Conservation (phyloP, 352 stramenopile genomes). For the Phytopythium kandeliae region DNA sequence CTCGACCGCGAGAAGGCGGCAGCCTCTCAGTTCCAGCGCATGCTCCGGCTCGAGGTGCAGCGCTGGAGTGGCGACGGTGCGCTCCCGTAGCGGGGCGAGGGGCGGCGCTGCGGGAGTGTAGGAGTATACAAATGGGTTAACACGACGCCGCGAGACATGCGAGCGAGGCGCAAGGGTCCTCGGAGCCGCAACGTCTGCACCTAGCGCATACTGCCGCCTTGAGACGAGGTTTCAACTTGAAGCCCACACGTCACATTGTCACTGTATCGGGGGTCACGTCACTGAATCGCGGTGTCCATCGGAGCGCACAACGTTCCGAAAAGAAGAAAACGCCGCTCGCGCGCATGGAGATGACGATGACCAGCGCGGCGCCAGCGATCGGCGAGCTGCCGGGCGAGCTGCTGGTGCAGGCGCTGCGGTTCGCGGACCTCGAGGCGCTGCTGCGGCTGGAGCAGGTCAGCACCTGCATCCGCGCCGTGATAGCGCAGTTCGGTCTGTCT, state of each 20-base stretch:
- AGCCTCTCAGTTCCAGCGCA: constrained; percentile 46
- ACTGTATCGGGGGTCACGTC: too few relatives aligned
- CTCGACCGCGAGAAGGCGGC: constrained; percentile 46
- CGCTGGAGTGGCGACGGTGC: constrained; percentile 27
- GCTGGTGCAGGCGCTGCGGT: constrained; percentile 32
- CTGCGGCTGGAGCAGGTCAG: constrained; percentile 24
- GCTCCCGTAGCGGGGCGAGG: not conserved
- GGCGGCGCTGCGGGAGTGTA: not conserved
- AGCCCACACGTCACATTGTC: too few relatives aligned
- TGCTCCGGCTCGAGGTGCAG: constrained; percentile 48
- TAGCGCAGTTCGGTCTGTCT: constrained; percentile 14
- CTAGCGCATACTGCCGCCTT: too few relatives aligned
- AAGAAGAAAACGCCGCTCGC: too few relatives aligned
- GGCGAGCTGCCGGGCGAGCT: constrained; percentile 35
- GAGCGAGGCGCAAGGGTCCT: too few relatives aligned
- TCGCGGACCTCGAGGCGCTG: constrained; percentile 26
- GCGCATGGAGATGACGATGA: too few relatives aligned
- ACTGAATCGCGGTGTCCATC: too few relatives aligned
- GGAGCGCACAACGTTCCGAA: too few relatives aligned
- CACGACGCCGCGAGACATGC: too few relatives aligned
- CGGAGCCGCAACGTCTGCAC: too few relatives aligned
- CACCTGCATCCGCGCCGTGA: constrained; percentile 8
- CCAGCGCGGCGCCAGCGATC: constrained; percentile 7
- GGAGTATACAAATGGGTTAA: not conserved
- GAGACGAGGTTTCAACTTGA: too few relatives aligned